Base-by-base conservation (phyloP, 257 asterid species). In the Dorcoceras hygrometricum region DNA sequence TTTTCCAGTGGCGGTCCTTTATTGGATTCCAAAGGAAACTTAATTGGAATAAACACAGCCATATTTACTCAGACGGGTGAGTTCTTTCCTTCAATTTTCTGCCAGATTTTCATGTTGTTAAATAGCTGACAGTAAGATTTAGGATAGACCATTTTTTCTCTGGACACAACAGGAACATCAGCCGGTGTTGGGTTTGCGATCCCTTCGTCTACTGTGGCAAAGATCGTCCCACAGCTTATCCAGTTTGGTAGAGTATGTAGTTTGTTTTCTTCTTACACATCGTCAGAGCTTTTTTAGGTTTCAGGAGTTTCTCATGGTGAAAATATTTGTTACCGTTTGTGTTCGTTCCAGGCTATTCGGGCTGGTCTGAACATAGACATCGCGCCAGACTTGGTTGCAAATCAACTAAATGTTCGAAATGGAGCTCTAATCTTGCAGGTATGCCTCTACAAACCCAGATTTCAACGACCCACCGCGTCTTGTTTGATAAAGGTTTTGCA, bases 161-260 rank as follows among this genome's bases (percentile, higher is more conserved):
- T 20, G 36, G 14, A 53, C 60, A n/a, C 43, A 46, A 73, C 84
- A 93, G 98, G 98, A 72, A 88, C 98, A 55, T 93, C 98, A 22
- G 97, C 97, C 23, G 98, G 98, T 55, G 95, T 93, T 8, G 98
- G 98, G 57, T 93, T 93, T 34, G 97, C 96, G 27, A 93, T 93
- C 69, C 97, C 99, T 66, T 90, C 97, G 25, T 84, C 97, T 48
- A 88, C 95, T 16, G 95, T 93, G 75, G 77, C 72, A 46, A 93
- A 86, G 82, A 88, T 90, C 70, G 97, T 90, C 31, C 99, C 99
- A 39, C 96, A 90, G 84, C 89, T 93, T 63, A 88, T 93, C 83
- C 90, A 85, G 71, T 74, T 72, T 69, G 99, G 97, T 64, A 88
- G 85, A 78, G 99, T 90, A 84, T 53, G 84, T 50, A 22, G 28